A percentile compares a stretch with the other conserved stretches of the same genome.
phyloP scores from a whole-genome alignment of 257 asterid genomes.

The Capsicum rhomboideum region DNA sequence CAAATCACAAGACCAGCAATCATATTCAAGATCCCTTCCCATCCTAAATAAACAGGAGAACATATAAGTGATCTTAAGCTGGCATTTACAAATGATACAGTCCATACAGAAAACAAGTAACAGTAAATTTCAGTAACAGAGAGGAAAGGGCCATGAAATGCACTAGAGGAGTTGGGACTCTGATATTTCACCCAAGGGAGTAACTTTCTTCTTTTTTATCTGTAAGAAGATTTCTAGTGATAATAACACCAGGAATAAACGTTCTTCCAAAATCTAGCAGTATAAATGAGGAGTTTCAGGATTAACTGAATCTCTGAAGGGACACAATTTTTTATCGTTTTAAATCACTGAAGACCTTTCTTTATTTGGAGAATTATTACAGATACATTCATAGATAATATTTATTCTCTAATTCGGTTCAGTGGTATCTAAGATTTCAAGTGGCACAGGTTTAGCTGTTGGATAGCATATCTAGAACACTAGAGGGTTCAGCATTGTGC shows the following conservation, averaged over 20 bases:
- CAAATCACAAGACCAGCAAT: slow-evolving; percentile 93
- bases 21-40: slow-evolving; percentile 94
- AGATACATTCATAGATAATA: neutral
- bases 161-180: neutral
- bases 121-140: neutral
- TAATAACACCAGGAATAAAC: neutral
- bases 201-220: neutral
- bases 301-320: neutral
- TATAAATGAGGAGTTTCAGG: neutral
- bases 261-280: neutral
- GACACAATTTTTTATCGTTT: neutral
- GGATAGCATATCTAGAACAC: neutral
- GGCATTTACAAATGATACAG: neutral
- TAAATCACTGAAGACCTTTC: neutral
- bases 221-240: neutral
- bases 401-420: neutral
- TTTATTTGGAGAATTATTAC: neutral
- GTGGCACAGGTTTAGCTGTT: neutral
- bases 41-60: slow-evolving; percentile 42
- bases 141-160: neutral
- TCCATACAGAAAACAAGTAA: neutral
- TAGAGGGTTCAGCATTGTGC: neutral
- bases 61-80: neutral
- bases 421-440: neutral
- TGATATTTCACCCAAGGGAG: neutral